A percentile compares a stretch with the other conserved stretches of the same genome.
Evolutionary conservation across 768 basidiomycete species (phyloP).

Genomic region (Termitomyces sp.): DNA sequence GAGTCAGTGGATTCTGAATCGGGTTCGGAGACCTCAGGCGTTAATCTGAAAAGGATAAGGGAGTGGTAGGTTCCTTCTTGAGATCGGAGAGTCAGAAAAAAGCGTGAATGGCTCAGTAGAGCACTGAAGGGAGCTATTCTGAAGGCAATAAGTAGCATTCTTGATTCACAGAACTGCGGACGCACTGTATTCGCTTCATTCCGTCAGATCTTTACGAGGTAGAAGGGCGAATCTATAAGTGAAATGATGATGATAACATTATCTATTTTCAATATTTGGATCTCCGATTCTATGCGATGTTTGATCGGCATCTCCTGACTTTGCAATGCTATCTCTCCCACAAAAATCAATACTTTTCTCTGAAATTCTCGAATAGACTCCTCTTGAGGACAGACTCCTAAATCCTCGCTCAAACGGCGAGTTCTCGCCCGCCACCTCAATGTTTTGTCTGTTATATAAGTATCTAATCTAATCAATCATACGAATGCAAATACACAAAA

Average conservation of each 20-base stretch:
- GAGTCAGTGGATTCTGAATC: background rate
- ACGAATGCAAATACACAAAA: too few species aligned
- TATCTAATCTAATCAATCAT: too few species aligned
- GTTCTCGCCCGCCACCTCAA: too few species aligned
- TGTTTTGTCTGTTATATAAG: too few species aligned
- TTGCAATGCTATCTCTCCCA: too few species aligned
- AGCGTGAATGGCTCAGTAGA: constrained; percentile 53
- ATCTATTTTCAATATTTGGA: background rate
- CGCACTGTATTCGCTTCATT: constrained; percentile 1
- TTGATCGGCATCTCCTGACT: too few species aligned
- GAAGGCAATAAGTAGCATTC: background rate
- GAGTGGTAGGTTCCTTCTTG: constrained; percentile 53
- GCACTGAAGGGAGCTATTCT: constrained; percentile 40
- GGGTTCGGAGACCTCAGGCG: constrained; percentile 22
- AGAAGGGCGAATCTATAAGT: background rate
- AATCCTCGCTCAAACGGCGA: too few species aligned
- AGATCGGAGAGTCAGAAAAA: constrained; percentile 55
- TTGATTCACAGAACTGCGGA: background rate
- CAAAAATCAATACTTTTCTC: too few species aligned
- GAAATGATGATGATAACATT: background rate
- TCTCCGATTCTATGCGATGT: too few species aligned
- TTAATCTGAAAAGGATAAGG: constrained; percentile 60
- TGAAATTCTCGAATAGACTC: too few species aligned
- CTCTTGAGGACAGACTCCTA: too few species aligned
- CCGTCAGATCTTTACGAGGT: background rate